phyloP scores from a whole-genome alignment of 2,329 filamentous ascomycete genomes.

The Cylindrodendrum hubeiense region DNA sequence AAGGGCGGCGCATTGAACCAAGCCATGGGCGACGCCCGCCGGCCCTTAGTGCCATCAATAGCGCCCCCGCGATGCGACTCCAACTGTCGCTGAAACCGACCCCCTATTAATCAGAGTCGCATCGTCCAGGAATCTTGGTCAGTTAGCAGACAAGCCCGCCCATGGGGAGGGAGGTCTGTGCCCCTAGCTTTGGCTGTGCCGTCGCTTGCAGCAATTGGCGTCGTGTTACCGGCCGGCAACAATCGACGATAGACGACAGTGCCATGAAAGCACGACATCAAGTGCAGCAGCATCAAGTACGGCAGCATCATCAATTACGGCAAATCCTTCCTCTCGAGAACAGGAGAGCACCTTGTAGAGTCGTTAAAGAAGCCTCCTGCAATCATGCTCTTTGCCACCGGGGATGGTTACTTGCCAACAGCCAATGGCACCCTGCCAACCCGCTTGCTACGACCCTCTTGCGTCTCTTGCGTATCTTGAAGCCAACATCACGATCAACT shows the following conservation, averaged over 20 bases:
- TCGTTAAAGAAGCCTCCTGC: background rate
- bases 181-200: background rate
- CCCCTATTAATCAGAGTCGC: background rate
- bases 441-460: background rate
- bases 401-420: background rate
- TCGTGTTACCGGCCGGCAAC: background rate
- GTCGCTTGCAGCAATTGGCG: background rate
- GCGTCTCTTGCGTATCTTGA: background rate
- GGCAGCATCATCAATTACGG: background rate
- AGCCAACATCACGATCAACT: background rate
- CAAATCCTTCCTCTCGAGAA: background rate
- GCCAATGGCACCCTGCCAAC: background rate
- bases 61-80: slow-evolving; percentile 7
- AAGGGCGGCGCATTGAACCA: background rate
- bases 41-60: slow-evolving; percentile 4
- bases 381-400: background rate
- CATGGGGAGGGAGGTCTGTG: background rate
- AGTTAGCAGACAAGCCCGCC: background rate
- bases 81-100: slow-evolving; percentile 13
- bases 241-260: too few species aligned
- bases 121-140: background rate
- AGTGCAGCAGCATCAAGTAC: background rate
- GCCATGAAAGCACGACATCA: too few species aligned
- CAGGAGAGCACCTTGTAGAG: background rate
- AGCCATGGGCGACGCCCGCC: slow-evolving; percentile 1